These are phyloP conservation scores for Saccharomyces hybrid DNA, from an alignment of 1,139 yeast species.

Conservation along the genomic window DNA sequence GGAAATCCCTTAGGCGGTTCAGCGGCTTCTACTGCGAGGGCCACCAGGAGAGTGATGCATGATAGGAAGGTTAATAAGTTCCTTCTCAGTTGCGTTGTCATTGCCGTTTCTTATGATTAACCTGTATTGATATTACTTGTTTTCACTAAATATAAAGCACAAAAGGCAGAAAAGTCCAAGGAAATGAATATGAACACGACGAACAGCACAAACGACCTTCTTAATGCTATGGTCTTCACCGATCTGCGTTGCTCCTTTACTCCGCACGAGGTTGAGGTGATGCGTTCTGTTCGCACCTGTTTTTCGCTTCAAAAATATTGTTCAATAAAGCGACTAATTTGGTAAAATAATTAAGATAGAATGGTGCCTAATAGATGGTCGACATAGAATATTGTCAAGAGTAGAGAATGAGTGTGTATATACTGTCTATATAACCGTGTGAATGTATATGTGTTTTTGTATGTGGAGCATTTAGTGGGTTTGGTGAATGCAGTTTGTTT, in stretches of 20 bases:
- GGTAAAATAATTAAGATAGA: not conserved
- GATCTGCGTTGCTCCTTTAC: not conserved
- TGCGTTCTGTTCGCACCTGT: not conserved
- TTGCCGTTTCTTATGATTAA: not conserved
- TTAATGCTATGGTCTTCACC: not conserved
- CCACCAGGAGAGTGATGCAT: not conserved
- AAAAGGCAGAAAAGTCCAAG: no score
- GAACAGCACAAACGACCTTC: not conserved
- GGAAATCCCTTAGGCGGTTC: slow-evolving; percentile 23
- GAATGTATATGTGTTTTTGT: not conserved
- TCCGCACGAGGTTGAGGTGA: not conserved
- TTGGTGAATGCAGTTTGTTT: not conserved
- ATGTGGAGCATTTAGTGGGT: not conserved
- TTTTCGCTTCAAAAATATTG: not conserved
- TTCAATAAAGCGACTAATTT: not conserved
- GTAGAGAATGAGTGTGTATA: not conserved
- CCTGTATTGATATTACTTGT: not conserved
- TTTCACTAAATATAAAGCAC: no score
- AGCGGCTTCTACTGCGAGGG: not conserved
- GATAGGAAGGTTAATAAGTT: not conserved
- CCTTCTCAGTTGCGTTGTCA: not conserved
- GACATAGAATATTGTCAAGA: not conserved
- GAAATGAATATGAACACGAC: not conserved
- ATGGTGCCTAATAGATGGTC: not conserved
- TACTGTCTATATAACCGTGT: not conserved